Conservation (phyloP, 495 filamentous ascomycete species). For the Hapsidospora chrysogenum region DNA sequence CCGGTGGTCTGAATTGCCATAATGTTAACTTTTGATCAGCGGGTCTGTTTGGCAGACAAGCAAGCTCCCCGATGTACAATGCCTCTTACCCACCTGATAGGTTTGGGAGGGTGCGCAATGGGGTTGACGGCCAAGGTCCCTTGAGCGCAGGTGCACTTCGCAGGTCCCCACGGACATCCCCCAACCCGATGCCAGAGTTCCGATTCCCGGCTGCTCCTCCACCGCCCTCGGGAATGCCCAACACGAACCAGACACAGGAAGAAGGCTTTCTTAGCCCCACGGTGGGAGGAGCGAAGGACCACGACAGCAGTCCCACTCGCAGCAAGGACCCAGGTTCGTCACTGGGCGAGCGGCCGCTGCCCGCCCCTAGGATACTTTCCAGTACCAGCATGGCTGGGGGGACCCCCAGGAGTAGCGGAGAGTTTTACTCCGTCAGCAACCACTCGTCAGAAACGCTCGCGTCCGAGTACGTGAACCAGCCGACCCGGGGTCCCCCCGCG, state of each 20-base stretch:
- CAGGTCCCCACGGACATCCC: constrained; percentile 18
- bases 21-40: constrained; percentile 4
- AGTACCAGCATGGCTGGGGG: constrained; percentile 45
- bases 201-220: constrained; percentile 46
- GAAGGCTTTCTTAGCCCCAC: constrained; percentile 18
- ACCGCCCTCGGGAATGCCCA: constrained; percentile 15
- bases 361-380: constrained; percentile 54
- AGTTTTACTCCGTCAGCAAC: constrained; percentile 89
- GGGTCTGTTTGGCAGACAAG: constrained; percentile 23
- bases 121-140: constrained; percentile 22
- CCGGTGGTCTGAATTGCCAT: not conserved
- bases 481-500: constrained; percentile 22
- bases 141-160: not conserved
- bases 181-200: constrained; percentile 40
- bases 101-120: constrained; percentile 17
- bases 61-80: constrained; percentile 24
- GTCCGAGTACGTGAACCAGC: constrained; percentile 71
- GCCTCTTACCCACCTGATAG: constrained; percentile 27
- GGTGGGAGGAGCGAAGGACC: constrained; percentile 8
- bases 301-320: constrained; percentile 9
- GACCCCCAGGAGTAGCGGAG: constrained; percentile 75
- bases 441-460: constrained; percentile 84
- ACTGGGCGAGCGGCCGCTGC: constrained; percentile 35
- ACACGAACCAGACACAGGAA: constrained; percentile 8
- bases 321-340: constrained; percentile 19